Evolutionary conservation across 1,284 basidiomycete genomes (phyloP).

Genomic region (Paramarasmius palmivorus): DNA sequence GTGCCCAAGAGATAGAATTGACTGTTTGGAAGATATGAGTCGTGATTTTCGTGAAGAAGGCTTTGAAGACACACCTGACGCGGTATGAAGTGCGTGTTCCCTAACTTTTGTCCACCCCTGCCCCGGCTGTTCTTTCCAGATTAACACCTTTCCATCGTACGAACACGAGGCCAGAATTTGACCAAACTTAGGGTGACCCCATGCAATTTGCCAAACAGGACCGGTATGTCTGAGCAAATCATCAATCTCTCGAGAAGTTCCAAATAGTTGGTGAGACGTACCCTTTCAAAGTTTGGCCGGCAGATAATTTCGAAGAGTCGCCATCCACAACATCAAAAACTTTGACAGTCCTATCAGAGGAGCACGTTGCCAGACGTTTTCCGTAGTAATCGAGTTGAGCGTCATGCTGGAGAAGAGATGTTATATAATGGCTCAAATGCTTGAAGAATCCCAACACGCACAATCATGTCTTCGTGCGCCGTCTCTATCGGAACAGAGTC

Average conservation of each 20-base stretch:
- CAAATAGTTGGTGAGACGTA: constrained; percentile 37
- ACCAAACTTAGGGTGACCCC: constrained; percentile 97
- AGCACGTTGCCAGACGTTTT: constrained; percentile 94
- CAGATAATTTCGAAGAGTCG: constrained; percentile 62
- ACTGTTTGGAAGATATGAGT: constrained; percentile 47
- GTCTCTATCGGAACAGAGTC: constrained; percentile 86
- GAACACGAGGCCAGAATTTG: constrained; percentile 96
- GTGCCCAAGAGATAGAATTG: constrained; percentile 98
- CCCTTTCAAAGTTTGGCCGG: constrained; percentile 85
- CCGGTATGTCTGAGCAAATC: constrained; percentile 76
- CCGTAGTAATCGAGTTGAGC: constrained; percentile 98
- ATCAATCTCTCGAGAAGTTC: neutral
- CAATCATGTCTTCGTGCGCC: constrained; percentile 94
- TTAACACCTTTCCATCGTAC: constrained; percentile 97
- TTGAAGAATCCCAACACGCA: constrained; percentile 39
- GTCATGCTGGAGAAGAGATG: constrained; percentile 70
- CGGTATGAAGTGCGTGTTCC: constrained; percentile 93
- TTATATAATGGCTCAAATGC: constrained; percentile 3
- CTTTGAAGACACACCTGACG: constrained; percentile 68
- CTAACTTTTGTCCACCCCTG: constrained; percentile 92
- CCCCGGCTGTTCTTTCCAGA: constrained; percentile 90
- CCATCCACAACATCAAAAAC: constrained; percentile 95
- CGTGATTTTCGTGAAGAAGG: neutral
- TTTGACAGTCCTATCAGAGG: constrained; percentile 93
- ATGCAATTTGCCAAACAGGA: constrained; percentile 98